Percentiles rank a stretch among this genome's conserved stretches.
Conservation (phyloP, 345 rosid species). For the Salix brachista region DNA sequence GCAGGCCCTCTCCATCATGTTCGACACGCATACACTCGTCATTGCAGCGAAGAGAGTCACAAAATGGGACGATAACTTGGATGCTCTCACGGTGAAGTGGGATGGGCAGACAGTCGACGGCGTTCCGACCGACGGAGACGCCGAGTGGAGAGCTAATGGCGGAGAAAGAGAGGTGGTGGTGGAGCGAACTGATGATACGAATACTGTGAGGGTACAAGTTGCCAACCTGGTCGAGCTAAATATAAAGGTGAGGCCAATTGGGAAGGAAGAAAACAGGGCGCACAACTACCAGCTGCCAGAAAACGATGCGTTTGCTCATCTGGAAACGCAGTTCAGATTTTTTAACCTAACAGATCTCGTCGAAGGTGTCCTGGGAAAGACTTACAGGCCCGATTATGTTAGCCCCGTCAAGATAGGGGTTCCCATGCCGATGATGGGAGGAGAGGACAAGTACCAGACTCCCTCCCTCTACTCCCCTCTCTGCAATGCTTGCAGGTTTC, state of each 20-base stretch:
- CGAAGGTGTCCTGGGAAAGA: constrained; percentile 71
- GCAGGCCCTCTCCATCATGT: constrained; percentile 70
- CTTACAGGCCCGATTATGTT: constrained; percentile 53
- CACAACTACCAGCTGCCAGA: constrained; percentile 55
- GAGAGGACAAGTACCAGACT: constrained; percentile 59
- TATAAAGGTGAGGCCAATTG: constrained; percentile 53
- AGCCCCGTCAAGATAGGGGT: constrained; percentile 64
- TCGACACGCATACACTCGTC: constrained; percentile 59
- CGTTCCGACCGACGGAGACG: constrained; percentile 57
- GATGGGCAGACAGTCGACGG: constrained; percentile 42
- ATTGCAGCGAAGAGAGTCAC: constrained; percentile 52
- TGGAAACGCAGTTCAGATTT: constrained; percentile 66
- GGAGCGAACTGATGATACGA: constrained; percentile 54
- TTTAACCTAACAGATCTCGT: constrained; percentile 39
- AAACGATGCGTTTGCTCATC: constrained; percentile 59
- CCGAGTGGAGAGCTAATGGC: constrained; percentile 48
- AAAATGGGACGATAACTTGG: constrained; percentile 54
- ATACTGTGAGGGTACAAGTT: constrained; percentile 40
- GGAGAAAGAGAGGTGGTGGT: constrained; percentile 44
- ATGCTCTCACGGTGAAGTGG: constrained; percentile 51
- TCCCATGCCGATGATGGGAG: constrained; percentile 74
- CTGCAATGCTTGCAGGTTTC: constrained; percentile 52
- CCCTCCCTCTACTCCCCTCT: constrained; percentile 47
- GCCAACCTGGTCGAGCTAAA: constrained; percentile 40
- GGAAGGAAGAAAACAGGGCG: constrained; percentile 48